These are phyloP conservation scores for Fragaria vesca DNA, from an alignment of 306 rosid genomes.

Conservation along the genomic window DNA sequence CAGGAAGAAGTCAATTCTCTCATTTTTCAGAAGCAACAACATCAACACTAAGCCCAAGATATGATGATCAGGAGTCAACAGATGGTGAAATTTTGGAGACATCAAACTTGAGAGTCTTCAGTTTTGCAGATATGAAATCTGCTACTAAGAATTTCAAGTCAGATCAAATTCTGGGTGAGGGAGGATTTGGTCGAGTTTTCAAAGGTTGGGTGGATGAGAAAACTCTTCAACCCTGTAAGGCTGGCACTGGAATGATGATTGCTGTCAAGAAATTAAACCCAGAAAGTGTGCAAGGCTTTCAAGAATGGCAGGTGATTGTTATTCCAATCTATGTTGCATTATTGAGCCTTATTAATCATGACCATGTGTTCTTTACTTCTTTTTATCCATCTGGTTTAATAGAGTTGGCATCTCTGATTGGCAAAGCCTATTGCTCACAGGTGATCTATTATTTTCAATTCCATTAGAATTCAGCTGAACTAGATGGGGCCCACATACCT, in stretches of 20 bases:
- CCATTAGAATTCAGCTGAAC: constrained; percentile 1
- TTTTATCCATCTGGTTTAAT: constrained; percentile 1
- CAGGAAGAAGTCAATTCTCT: constrained; percentile 55
- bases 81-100: constrained; percentile 47
- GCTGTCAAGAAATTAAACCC: constrained; percentile 74
- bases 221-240: constrained; percentile 58
- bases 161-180: constrained; percentile 67
- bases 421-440: not conserved
- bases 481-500: not conserved
- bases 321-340: not conserved
- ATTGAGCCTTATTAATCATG: not conserved
- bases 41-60: constrained; percentile 32
- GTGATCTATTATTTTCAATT: not conserved
- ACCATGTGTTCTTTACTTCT: not conserved
- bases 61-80: constrained; percentile 15
- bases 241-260: constrained; percentile 55
- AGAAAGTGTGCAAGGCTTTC: constrained; percentile 74
- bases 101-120: constrained; percentile 61
- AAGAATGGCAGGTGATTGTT: constrained; percentile 76
- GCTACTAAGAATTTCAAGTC: constrained; percentile 61
- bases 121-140: constrained; percentile 52
- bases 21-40: constrained; percentile 51
- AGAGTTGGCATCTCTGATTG: constrained; percentile 12
- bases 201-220: constrained; percentile 78
- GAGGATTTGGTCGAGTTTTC: constrained; percentile 88